Base-by-base conservation (phyloP, 441 rosid species). In the Aquilaria agallochum region DNA sequence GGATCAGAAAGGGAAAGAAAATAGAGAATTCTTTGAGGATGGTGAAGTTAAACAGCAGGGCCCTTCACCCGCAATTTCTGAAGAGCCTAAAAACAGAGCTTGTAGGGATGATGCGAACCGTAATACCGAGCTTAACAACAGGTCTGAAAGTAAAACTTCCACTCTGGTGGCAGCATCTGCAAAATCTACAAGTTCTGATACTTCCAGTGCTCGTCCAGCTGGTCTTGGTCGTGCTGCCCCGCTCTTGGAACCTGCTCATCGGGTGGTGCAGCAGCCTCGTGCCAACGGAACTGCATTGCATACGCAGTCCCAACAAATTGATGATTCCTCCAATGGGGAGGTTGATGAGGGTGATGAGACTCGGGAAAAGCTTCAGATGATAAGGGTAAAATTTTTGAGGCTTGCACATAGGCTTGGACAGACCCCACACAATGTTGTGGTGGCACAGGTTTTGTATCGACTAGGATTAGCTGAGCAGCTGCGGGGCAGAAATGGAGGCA, bases 391-490 rank as follows among this genome's bases (percentile, higher is more conserved):
- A 68, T 95, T 95, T 78, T 73, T 95, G 82, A 82, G 99, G 76
- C 94, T 95, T 72, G 92, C 99, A 1, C 87, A 80, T 75, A 84
- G 99, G 75, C 88, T 95, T 57, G 97, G 99, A 66, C 97, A 95
- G 78, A 95, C 99, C 50, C 99, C 99, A 32, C 99, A 91, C 65
- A 95, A 95, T 74, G 99, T 91, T 49, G 97, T 95, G 42, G 99
- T 95, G 70, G 96, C 99, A 14, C 99, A 95, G 86, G 99, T 95
- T 72, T 68, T 95, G 66, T 91, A 91, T 76, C 81, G 99, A 71
- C 80, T 95, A 63, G 99, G 99, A 68, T 75, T 95, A 65, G 97
- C 97, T n/a, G 99, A 95, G 75, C 97, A 95, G 84, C 79, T 95
- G 63, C 81, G 96, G 62, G 97, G 99, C 32, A 80, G 99, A 79